Evolutionary conservation across 2,329 filamentous ascomycete genomes (phyloP).

Genomic region (Fusarium drepaniforme): DNA sequence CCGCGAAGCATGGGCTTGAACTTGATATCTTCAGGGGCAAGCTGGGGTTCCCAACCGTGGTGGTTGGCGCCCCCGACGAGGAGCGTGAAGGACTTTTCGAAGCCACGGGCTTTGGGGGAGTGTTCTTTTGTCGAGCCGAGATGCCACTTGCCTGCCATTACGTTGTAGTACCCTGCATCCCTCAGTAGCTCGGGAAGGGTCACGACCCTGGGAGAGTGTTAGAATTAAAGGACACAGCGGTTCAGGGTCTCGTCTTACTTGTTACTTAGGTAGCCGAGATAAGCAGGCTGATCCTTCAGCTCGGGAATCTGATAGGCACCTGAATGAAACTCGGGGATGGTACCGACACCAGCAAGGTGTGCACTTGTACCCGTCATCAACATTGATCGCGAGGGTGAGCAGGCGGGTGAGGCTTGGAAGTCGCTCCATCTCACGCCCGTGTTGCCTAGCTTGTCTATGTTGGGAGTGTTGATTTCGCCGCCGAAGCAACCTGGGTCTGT

Average conservation of each 20-base stretch:
- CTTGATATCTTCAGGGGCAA: not conserved
- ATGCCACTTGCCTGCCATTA: slow-evolving; percentile 22
- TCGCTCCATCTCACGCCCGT: not conserved
- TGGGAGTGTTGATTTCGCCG: not conserved
- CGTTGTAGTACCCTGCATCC: slow-evolving; percentile 9
- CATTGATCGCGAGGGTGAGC: not conserved
- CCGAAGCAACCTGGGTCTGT: not conserved
- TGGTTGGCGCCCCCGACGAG: slow-evolving; percentile 62
- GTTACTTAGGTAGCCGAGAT: no score
- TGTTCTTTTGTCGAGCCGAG: not conserved
- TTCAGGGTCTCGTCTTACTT: no score
- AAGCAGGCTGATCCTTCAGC: no score
- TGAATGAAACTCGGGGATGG: no score
- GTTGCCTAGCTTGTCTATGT: not conserved
- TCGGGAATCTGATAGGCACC: no score
- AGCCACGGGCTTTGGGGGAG: not conserved
- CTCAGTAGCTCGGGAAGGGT: slow-evolving; percentile 8
- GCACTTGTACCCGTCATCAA: not conserved
- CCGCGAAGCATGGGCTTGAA: slow-evolving; percentile 56
- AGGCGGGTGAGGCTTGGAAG: not conserved
- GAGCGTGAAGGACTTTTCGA: slow-evolving; percentile 51
- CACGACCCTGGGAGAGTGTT: not conserved
- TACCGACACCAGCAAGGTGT: no score
- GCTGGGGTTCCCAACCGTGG: slow-evolving; percentile 63
- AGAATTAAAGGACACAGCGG: no score